Base-by-base conservation (phyloP, 176 grass and related monocot genomes). In the Pontederia paniculata region DNA sequence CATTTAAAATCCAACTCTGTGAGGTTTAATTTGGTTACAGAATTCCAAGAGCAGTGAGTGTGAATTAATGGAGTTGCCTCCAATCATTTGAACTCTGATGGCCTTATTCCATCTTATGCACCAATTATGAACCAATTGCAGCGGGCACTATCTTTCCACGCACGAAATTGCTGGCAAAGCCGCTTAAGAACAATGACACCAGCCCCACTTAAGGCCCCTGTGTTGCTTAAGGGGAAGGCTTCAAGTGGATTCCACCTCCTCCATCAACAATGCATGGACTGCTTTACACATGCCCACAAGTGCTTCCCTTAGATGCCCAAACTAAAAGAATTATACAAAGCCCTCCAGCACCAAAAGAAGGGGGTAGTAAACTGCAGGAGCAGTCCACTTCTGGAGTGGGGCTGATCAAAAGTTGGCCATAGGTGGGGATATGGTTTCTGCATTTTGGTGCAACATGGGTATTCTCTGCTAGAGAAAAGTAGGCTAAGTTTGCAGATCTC, bases 261-360 rank as follows among this genome's bases (percentile, higher is more conserved):
- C 57, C 12, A 31, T 44, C 37, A 60, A 44, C 57, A 18, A 28
- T 12, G 54, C 12, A 28, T 17, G 11, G 23, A 21, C 28, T 54
- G 23, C 54, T 56, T 56, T 56, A 56, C 54, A 56, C 54, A 9
- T 23, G 50, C 5, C 3, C 10, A 9, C 13, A 43, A 21, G 52
- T 57, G 12, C 57, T 60, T 60, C 41, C 57, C 37, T 43, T 60
- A 43, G 37, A 60, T 60, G 57, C 57, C 57, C 28, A 19, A 60
- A 60, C 37, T 56, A 10, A 6, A 13, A 56, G 17, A 56, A 13
- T 56, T n/a, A 28, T 50, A 17, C n/a, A 50, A 50, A 16, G 48
- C 15, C 8, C 48, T 17, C 48, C 5, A 50, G 13, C 15, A 13
- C 48, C n/a, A 17, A 50, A 37, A 37, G 28, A 50, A 50, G n/a